Evolutionary conservation across 495 filamentous ascomycete species (phyloP), one percentile per base, ranked within the genome.

Genomic region (Penicillium lividum): DNA sequence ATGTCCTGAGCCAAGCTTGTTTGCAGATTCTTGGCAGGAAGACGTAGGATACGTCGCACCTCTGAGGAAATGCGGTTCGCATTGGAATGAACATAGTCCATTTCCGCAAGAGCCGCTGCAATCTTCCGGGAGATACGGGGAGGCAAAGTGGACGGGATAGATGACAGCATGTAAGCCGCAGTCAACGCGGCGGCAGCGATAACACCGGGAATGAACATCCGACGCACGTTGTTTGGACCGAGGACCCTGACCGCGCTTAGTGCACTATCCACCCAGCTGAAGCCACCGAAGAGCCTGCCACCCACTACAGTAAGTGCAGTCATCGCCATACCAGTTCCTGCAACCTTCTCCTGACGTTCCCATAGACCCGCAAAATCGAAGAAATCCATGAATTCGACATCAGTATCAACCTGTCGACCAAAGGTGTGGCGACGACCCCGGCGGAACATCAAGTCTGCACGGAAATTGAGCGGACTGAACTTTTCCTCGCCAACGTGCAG

Each of bases 81-180:
- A 77, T 98, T 98, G 58, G 82, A 73, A 73, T 98, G 95, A 10
- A 92, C 88, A 69, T 97, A 98, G 76, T 98, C 94, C 68, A 96
- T 85, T 22, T 85, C 80, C 25, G 80, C 77, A 29, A 98, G 87
- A 63, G 88, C 86, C 40, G 82, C 74, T 9, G 89, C 84, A 65
- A 98, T 90, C 76, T 97, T 97, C 70, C 79, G 81, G 48, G 86
- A 89, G 16, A 98, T 84, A 33, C 93, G 92, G 54, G 88, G 86
- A 38, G 94, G 94, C 9, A 98, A 88, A 9, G 94, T 91, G 44
- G 84, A 79, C 3, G 94, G 94, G 60, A 98, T 93, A 53, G 92
- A 88, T 51, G 86, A 83, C 57, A 98, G 80, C 54, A 94, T 77
- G 69, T 95, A 97, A 54, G 84, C 86, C 11, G 86, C 77, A 53